Evolutionary conservation across 345 rosid species (phyloP), one percentile per base, ranked within the genome.

Genomic region (Pugionium dolabratum): DNA sequence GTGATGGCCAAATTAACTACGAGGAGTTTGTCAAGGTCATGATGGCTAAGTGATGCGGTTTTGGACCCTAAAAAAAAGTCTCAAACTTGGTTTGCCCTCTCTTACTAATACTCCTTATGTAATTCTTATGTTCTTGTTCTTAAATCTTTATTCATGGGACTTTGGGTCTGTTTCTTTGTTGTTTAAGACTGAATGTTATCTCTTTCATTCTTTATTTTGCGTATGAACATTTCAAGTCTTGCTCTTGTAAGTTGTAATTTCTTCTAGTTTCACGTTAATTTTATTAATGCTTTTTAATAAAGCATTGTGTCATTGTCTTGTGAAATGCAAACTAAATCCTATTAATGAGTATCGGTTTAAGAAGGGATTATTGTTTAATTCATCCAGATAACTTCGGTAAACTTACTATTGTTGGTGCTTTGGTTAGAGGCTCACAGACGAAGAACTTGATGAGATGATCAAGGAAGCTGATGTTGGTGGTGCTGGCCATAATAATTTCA

Each of bases 391-490:
- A 4, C 27, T 44, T 45, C 4, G 6, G 18, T 45, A 2, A 25
- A 25, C 9, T 4, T 45, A 6, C 5, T 25, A 6, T 45, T 25
- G 9, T 18, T 18, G 18, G 0, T 18, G 18, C 78, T 84, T 87
- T 0, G 95, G 95, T 4, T 90, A 87, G 85, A 87, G 85, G 73
- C 90, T 87, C 5, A 87, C 95, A 0, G 95, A 87, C 10, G 95
- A 87, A 64, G 95, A 85, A 76, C 90, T 87, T 2, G 95, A 87
- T 46, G 95, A 87, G 90, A 87, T 87, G 95, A 85, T 87, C 45
- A 76, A 87, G 73, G 95, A 87, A 76, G 90, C 95, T 36, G 95
- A 87, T 66, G 95, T 87, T 18, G 95, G 85, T 37, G 95, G 95
- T 10, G 95, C 85, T 52, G 91, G 91, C 30, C 95, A 87, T 81